Percentiles rank a stretch among this genome's conserved stretches.
Conservation (phyloP, 1,139 yeast genomes). For the Debaryomyces sp. region DNA sequence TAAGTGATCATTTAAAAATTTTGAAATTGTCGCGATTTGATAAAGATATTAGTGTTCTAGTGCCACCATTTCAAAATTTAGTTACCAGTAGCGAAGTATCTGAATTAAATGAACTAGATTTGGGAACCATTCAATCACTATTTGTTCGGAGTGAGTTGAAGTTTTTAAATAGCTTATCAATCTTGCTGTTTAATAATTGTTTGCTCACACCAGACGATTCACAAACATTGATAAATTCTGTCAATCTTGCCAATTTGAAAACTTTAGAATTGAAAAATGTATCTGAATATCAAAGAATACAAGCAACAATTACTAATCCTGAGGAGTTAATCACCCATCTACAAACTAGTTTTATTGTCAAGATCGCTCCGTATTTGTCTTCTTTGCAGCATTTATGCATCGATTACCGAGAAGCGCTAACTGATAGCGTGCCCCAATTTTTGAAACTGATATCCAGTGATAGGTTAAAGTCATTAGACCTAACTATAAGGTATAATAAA, state of each 20-base stretch:
- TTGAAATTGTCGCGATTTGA: conserved; percentile 25
- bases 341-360: conserved; percentile 32
- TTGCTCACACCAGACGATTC: conserved; percentile 30
- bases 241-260: conserved; percentile 23
- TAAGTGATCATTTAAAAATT: conserved; percentile 17
- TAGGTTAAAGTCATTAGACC: conserved; percentile 39
- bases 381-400: conserved; percentile 35
- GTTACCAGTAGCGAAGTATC: conserved; percentile 7
- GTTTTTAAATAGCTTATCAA: conserved; percentile 20
- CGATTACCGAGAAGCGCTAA: conserved; percentile 47
- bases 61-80: conserved; percentile 21
- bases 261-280: conserved; percentile 30
- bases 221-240: conserved; percentile 18
- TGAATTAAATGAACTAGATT: conserved; percentile 15
- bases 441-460: conserved; percentile 22
- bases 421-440: conserved; percentile 47
- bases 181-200: conserved; percentile 30
- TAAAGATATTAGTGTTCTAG: conserved; percentile 17
- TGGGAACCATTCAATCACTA: conserved; percentile 15
- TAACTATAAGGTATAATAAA: conserved; percentile 44
- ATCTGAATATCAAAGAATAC: conserved; percentile 26
- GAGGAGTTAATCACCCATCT: conserved; percentile 8
- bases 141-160: conserved; percentile 19
- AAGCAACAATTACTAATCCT: background rate
- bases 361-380: conserved; percentile 27